Conservation (phyloP, 257 asterid genomes). For the Gentiana macrophylla region DNA sequence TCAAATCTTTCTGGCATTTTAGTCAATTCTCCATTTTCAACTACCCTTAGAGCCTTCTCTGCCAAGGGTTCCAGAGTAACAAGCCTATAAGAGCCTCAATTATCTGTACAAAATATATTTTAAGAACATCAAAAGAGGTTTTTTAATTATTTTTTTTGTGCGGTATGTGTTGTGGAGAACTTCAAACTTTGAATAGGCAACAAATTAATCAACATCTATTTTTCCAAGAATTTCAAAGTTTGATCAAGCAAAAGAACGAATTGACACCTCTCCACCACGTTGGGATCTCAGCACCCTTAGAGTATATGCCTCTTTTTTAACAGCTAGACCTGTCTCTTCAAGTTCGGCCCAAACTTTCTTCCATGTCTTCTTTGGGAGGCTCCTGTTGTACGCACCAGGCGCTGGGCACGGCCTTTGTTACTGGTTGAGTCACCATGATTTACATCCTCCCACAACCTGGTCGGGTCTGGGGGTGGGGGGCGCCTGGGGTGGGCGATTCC, state of each 20-base stretch:
- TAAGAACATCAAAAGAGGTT: conserved; percentile 3
- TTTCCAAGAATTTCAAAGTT: conserved; percentile 8
- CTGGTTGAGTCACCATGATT: too few relatives aligned
- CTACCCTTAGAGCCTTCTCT: conserved; percentile 88
- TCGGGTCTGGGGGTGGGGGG: too few relatives aligned
- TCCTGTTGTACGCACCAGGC: too few relatives aligned
- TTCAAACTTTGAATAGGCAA: too few relatives aligned
- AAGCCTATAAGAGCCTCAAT: conserved; percentile 93
- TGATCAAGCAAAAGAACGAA: conserved; percentile 8
- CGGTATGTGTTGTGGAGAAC: too few relatives aligned
- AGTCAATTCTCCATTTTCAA: conserved; percentile 75
- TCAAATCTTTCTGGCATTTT: conserved; percentile 93
- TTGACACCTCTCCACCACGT: conserved; percentile 96
- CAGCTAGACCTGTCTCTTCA: conserved; percentile 87
- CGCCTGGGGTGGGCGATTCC: too few relatives aligned
- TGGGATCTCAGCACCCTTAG: conserved; percentile 95
- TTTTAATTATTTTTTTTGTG: too few relatives aligned
- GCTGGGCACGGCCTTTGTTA: too few relatives aligned
- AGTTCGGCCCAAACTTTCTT: conserved; percentile 92
- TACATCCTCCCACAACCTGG: too few relatives aligned
- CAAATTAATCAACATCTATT: too few relatives aligned
- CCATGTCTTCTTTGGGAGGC: too few relatives aligned
- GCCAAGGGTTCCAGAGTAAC: conserved; percentile 95
- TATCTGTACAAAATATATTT: conserved; percentile 39
- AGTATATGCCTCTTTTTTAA: conserved; percentile 76